Evolutionary conservation across 2,329 filamentous ascomycete genomes (phyloP), one percentile per base, ranked within the genome.

Genomic region (Sclerotinia subarctica): DNA sequence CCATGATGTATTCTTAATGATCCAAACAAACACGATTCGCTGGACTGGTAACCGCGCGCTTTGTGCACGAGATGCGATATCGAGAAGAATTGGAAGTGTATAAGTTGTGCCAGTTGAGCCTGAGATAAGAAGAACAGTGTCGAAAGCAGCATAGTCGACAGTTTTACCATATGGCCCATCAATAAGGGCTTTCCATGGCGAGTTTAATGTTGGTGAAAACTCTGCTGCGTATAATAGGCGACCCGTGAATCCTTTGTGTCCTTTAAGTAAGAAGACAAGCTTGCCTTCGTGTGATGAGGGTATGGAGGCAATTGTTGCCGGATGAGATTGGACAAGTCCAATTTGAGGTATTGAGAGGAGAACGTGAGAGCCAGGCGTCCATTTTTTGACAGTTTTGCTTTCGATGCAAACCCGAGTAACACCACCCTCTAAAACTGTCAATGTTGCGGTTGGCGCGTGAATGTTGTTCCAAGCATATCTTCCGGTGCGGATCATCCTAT

Each of bases 91-190:
- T 0, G 86, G 85, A 8, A 88, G 76, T 0, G 84, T 86, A 67
- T 87, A 88, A 2, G 86, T 88, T 0, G 85, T 83, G 17, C 86
- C 86, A 0, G 86, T 89, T 1, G 86, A 89, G 0, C 86, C 86
- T 0, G 86, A 85, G 47, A 89, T 83, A 5, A 89, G 79, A 4
- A 89, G 78, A 47, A 89, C 77, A 0, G 85, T 86, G 75, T 88
- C 86, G 74, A 86, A 88, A 0, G 83, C 79, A 59, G 87, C 82
- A 82, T 85, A 87, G 7, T 81, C 79, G 0, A 85, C 54, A 44
- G 71, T 84, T 10, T 77, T 78, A 17, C 86, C 86, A 58, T 84
- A 88, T 0, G 86, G 86, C 0, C 86, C 86, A 5, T 83, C 80
- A 2, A 88, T 79, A 32, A 87, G 84, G 2, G 80, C 80, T 24